Conservation (phyloP, 2,329 filamentous ascomycete genomes). For the Aspergillus neoniger region DNA sequence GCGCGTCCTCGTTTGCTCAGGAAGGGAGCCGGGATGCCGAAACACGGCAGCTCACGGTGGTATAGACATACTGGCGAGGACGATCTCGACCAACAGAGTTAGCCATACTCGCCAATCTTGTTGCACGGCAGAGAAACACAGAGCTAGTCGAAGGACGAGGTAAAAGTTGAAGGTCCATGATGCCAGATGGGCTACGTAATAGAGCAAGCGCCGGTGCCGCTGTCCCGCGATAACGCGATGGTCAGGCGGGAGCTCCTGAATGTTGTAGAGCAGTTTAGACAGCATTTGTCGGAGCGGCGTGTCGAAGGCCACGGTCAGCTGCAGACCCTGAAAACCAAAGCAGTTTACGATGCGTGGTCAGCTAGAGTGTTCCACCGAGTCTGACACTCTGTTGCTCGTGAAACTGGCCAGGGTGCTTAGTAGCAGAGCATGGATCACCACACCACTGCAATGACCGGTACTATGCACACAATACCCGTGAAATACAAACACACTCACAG, state of each 20-base stretch:
- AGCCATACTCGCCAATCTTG: slow-evolving; percentile 30
- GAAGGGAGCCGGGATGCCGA: neutral
- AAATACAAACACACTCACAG: too few species aligned
- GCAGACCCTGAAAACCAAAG: too few species aligned
- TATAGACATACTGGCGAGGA: slow-evolving; percentile 27
- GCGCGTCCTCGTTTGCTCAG: neutral
- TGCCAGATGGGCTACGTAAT: slow-evolving; percentile 19
- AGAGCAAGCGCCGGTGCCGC: slow-evolving; percentile 22
- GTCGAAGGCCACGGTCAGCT: too few species aligned
- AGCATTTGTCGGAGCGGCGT: slow-evolving; percentile 6
- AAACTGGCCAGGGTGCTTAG: too few species aligned
- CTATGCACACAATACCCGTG: neutral
- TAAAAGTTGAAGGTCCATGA: slow-evolving; percentile 25
- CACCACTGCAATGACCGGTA: neutral
- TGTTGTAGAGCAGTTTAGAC: slow-evolving; percentile 15
- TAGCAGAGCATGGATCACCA: neutral
- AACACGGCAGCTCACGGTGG: neutral
- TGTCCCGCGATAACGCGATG: slow-evolving; percentile 16
- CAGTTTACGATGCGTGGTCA: too few species aligned
- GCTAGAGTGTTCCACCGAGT: too few species aligned
- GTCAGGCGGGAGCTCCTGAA: slow-evolving; percentile 26
- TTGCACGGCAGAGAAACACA: slow-evolving; percentile 10
- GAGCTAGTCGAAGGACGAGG: slow-evolving; percentile 21
- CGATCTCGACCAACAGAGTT: slow-evolving; percentile 29
- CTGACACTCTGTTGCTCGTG: too few species aligned